Percentiles rank a stretch among this genome's conserved stretches.
phyloP scores from a whole-genome alignment of 495 filamentous ascomycete species.

The Halenospora varia region DNA sequence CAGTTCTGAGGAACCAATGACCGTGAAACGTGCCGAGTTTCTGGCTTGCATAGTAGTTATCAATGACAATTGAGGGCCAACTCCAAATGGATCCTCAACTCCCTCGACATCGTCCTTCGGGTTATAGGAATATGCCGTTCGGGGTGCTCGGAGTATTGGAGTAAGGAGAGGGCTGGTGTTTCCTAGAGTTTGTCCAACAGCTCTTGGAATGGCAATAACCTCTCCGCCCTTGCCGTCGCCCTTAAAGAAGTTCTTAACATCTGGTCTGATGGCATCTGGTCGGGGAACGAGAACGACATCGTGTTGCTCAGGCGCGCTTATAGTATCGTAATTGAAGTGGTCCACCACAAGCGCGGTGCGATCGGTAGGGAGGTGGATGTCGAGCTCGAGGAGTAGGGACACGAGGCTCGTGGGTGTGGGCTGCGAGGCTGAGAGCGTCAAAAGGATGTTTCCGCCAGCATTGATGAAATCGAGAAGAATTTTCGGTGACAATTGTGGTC shows the following conservation, averaged over 20 bases:
- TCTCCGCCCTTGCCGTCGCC: conserved; percentile 46
- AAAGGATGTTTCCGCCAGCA: conserved; percentile 84
- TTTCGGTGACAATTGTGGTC: conserved; percentile 81
- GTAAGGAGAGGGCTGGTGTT: conserved; percentile 66
- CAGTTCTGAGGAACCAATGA: conserved; percentile 82
- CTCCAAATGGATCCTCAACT: conserved; percentile 72
- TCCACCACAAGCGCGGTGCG: conserved; percentile 80
- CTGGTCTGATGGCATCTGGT: conserved; percentile 56
- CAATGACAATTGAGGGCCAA: conserved; percentile 75
- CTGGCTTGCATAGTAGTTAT: conserved; percentile 83
- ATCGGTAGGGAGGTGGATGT: conserved; percentile 83
- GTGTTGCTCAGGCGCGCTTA: conserved; percentile 74
- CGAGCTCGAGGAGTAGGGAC: conserved; percentile 85
- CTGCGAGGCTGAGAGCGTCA: conserved; percentile 74
- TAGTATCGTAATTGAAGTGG: conserved; percentile 88
- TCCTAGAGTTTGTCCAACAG: conserved; percentile 77
- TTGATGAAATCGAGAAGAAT: conserved; percentile 88
- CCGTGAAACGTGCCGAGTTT: conserved; percentile 86
- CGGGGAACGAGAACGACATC: conserved; percentile 78
- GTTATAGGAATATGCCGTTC: conserved; percentile 89
- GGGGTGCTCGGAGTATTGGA: conserved; percentile 75
- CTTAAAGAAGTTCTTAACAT: conserved; percentile 76
- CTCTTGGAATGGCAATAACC: conserved; percentile 73
- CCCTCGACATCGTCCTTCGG: conserved; percentile 77
- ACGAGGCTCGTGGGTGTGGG: conserved; percentile 72